Conservation (phyloP, 176 grass and related monocot genomes). For the Carex scoparia region DNA sequence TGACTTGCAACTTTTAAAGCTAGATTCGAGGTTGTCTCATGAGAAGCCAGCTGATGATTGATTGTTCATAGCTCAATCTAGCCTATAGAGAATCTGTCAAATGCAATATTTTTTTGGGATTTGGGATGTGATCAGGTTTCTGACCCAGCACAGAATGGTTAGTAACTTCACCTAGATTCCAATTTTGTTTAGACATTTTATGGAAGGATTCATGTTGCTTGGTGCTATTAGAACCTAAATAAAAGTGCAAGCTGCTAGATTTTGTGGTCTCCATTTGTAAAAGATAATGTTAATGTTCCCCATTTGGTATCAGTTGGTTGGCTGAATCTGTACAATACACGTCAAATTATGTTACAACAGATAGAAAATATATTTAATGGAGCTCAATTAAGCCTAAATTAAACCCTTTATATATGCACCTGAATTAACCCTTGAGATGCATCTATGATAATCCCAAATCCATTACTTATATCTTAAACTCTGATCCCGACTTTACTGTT, state of each 20-base stretch:
- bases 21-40: constrained; percentile 76
- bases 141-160: constrained; percentile 67
- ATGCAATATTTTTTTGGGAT: constrained; percentile 93
- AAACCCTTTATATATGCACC: neutral
- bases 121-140: constrained; percentile 69
- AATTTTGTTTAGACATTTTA: neutral
- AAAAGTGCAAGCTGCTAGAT: neutral
- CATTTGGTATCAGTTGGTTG: too few species aligned
- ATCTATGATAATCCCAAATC: too few species aligned
- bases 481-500: too few species aligned
- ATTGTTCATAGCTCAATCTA: constrained; percentile 46
- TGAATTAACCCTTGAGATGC: too few species aligned
- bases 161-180: constrained; percentile 24
- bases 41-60: constrained; percentile 55
- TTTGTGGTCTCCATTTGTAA: neutral
- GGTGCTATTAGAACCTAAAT: neutral
- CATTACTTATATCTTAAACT: too few species aligned
- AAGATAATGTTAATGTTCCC: neutral
- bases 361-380: neutral
- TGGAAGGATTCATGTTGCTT: neutral
- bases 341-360: neutral
- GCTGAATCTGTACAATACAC: too few species aligned
- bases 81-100: constrained; percentile 65
- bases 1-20: constrained; percentile 38
- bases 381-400: neutral